These are phyloP conservation scores for Solanum chilense DNA, from an alignment of 257 asterid genomes.

Conservation along the genomic window DNA sequence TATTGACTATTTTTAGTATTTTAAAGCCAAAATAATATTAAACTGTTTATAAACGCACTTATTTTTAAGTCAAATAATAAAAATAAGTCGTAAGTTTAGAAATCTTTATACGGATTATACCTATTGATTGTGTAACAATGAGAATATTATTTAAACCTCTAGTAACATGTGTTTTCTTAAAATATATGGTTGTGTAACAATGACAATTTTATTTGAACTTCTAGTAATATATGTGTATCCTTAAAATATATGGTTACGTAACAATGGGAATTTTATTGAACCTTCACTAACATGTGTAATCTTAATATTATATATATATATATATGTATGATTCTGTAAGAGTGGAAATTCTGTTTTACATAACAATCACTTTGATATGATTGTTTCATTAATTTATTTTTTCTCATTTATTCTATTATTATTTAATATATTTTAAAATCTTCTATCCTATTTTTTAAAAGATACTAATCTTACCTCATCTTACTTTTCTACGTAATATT, in stretches of 20 bases:
- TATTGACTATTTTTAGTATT: no score
- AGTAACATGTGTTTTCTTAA: not conserved
- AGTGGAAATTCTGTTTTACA: not conserved
- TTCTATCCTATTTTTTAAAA: not conserved
- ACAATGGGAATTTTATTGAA: not conserved
- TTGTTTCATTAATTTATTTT: not conserved
- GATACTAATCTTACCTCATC: not conserved
- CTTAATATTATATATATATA: no score
- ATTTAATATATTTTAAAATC: not conserved
- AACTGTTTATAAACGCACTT: no score
- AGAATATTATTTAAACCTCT: not conserved
- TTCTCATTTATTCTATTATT: not conserved
- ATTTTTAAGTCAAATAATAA: no score
- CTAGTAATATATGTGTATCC: no score
- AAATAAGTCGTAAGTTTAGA: no score
- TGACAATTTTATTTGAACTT: not conserved
- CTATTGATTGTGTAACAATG: not conserved
- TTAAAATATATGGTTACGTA: no score
- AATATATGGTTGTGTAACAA: no score
- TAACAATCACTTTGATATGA: not conserved
- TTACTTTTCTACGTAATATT: not conserved
- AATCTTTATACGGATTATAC: no score
- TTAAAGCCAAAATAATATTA: no score
- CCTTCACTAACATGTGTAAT: no score
- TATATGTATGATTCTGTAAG: no score